Evolutionary conservation across 441 rosid species (phyloP).

Genomic region (Rhodomyrtus psidioides): DNA sequence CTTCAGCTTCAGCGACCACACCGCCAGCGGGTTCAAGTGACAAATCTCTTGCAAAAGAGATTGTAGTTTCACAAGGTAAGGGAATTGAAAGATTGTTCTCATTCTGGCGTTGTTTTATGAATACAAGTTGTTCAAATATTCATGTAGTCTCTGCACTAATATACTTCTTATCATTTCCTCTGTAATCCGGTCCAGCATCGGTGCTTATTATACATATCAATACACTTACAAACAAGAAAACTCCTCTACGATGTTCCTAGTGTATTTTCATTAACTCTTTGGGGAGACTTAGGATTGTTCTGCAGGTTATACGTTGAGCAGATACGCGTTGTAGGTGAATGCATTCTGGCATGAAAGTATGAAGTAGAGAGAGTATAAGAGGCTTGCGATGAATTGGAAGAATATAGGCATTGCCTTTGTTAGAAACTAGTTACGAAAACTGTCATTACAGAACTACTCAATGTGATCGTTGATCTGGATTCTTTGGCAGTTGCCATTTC

Average conservation of each 20-base stretch:
- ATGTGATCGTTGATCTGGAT: background rate
- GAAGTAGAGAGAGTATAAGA: background rate
- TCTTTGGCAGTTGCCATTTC: background rate
- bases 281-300: background rate
- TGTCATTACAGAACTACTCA: background rate
- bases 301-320: background rate
- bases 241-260: background rate
- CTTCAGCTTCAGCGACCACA: too few relatives aligned
- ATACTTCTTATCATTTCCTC: background rate
- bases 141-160: too few relatives aligned
- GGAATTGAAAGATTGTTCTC: background rate
- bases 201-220: background rate
- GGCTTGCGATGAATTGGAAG: background rate
- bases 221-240: background rate
- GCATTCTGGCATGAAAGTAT: background rate
- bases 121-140: too few relatives aligned
- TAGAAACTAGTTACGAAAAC: too few relatives aligned
- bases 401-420: background rate
- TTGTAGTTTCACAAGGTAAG: background rate
- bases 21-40: background rate
- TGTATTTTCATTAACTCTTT: background rate
- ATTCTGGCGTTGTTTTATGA: background rate
- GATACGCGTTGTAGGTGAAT: background rate
- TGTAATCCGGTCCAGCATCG: background rate
- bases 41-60: background rate